Evolutionary conservation across 1,139 yeast genomes (phyloP).

Genomic region (Debaryomyces subglobosus): DNA sequence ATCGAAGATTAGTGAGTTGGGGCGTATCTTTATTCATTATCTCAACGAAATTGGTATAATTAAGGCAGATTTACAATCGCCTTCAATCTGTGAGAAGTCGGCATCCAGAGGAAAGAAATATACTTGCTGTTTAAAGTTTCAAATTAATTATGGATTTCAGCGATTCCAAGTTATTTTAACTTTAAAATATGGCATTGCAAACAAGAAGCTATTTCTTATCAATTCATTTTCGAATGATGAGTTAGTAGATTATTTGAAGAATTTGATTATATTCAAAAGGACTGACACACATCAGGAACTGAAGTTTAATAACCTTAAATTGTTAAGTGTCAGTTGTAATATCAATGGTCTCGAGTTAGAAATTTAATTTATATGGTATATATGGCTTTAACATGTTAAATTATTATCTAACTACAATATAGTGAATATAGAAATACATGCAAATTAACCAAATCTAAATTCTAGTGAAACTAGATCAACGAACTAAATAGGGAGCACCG

Average conservation of each 20-base stretch:
- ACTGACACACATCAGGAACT: background rate
- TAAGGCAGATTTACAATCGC: background rate
- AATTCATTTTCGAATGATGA: conserved; percentile 7
- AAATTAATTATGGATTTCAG: conserved; percentile 3
- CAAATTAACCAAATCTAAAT: conserved; percentile 5
- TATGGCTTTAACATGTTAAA: background rate
- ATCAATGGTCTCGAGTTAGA: conserved; percentile 15
- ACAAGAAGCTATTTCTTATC: background rate
- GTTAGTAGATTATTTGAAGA: conserved; percentile 10
- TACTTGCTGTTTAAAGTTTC: conserved; percentile 8
- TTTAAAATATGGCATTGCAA: conserved; percentile 2
- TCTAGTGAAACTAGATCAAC: conserved; percentile 5
- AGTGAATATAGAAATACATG: conserved; percentile 1
- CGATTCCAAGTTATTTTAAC: conserved; percentile 8
- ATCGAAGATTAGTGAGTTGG: conserved; percentile 10
- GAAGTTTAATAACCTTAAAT: background rate
- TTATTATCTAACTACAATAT: background rate
- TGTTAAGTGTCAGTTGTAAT: conserved; percentile 8
- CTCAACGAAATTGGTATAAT: conserved; percentile 8
- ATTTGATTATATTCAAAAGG: conserved; percentile 8
- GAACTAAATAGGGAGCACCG: conserved; percentile 9
- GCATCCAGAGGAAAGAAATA: background rate
- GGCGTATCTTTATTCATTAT: conserved; percentile 9
- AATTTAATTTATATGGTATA: background rate
- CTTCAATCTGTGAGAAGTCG: background rate